Conservation (phyloP, 2,329 filamentous ascomycete species). For the Fusarium albidum region DNA sequence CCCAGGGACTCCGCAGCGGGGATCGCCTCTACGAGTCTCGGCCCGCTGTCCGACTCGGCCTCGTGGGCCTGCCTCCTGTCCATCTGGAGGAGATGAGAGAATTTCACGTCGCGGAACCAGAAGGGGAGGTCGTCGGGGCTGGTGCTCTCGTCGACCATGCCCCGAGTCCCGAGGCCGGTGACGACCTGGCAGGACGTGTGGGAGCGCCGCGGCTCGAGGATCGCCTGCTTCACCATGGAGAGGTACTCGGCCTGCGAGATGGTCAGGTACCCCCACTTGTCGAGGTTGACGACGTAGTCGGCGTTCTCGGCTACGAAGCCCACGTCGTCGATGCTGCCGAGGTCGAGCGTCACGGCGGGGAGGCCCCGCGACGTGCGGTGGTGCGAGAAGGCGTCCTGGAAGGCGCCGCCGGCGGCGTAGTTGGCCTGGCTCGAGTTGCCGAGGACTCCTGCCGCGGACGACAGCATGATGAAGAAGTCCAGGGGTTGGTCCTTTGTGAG, state of each 20-base stretch:
- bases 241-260: slow-evolving; percentile 5
- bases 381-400: slow-evolving; percentile 5
- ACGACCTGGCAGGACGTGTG: neutral
- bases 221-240: slow-evolving; percentile 8
- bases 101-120: slow-evolving; percentile 8
- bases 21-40: neutral
- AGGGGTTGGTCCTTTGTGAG: neutral
- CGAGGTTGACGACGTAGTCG: slow-evolving; percentile 5
- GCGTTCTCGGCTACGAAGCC: slow-evolving; percentile 1
- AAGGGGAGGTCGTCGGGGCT: slow-evolving; percentile 7
- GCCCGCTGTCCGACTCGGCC: neutral
- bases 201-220: neutral
- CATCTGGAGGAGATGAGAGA: slow-evolving; percentile 11
- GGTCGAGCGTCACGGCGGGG: slow-evolving; percentile 3
- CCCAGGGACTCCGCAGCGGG: neutral
- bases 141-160: neutral
- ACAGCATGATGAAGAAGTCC: slow-evolving; percentile 13
- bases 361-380: neutral
- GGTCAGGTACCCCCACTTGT: slow-evolving; percentile 7
- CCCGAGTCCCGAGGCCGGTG: slow-evolving; percentile 1
- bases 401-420: slow-evolving; percentile 3
- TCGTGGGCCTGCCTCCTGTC: slow-evolving; percentile 1
- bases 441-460: neutral
- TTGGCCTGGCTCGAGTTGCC: slow-evolving; percentile 6
- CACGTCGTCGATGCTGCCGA: neutral